phyloP scores from a whole-genome alignment of 192 early-diverging fungal species.

The Martensiomyces pterosporus region DNA sequence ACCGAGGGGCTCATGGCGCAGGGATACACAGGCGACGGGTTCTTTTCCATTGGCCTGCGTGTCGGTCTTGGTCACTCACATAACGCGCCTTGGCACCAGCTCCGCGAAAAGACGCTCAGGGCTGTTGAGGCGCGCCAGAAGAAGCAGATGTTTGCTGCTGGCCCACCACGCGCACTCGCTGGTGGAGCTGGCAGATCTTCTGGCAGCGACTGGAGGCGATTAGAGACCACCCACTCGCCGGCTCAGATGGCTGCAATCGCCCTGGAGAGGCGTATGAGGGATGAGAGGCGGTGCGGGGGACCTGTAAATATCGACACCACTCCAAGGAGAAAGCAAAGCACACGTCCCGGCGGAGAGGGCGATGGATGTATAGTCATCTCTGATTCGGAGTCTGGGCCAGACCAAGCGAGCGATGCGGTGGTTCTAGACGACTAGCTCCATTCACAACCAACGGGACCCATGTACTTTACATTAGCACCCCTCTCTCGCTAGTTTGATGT shows the following conservation, averaged over 20 bases:
- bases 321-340: too few species aligned
- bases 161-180: constrained; percentile 15
- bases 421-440: too few species aligned
- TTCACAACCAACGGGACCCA: too few species aligned
- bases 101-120: constrained; percentile 9
- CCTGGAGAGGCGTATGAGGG: constrained; percentile 25
- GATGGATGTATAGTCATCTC: background rate
- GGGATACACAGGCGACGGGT: constrained; percentile 44
- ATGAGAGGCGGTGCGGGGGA: constrained; percentile 42
- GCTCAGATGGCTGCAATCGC: constrained; percentile 41
- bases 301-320: constrained; percentile 5
- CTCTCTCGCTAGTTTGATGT: too few species aligned
- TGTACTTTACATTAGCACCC: too few species aligned
- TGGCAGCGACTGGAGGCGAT: background rate
- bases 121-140: constrained; percentile 17
- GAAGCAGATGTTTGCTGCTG: constrained; percentile 5
- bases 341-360: too few species aligned
- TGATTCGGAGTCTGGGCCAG: background rate
- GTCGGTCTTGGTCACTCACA: constrained; percentile 21
- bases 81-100: constrained; percentile 17
- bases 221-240: constrained; percentile 15
- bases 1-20: constrained; percentile 23
- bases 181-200: too few species aligned
- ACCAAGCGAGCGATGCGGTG: too few species aligned
- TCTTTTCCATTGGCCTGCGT: constrained; percentile 18